phyloP scores from a whole-genome alignment of 2,329 filamentous ascomycete species.

The Penicillium rolfsii region DNA sequence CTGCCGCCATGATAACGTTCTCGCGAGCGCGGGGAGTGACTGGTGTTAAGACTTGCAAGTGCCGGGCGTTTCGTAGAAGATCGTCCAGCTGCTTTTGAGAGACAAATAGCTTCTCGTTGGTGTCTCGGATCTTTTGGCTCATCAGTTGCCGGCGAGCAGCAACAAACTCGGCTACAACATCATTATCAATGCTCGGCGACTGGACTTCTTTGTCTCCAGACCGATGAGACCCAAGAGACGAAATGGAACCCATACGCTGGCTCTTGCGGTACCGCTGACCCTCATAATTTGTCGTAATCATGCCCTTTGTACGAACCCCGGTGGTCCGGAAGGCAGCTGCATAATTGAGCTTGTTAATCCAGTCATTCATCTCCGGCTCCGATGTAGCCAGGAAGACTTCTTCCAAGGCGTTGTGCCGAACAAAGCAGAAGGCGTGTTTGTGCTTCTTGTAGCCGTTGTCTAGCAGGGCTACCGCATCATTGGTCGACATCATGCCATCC shows the following conservation, averaged over 20 bases:
- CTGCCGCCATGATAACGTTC: slow-evolving; percentile 80
- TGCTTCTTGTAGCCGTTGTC: slow-evolving; percentile 88
- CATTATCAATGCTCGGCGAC: slow-evolving; percentile 70
- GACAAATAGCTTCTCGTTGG: slow-evolving; percentile 74
- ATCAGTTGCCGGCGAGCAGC: slow-evolving; percentile 81
- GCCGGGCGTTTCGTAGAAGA: slow-evolving; percentile 84
- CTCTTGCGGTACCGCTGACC: slow-evolving; percentile 68
- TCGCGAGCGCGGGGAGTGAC: slow-evolving; percentile 90
- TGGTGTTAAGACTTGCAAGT: slow-evolving; percentile 84
- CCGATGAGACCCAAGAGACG: slow-evolving; percentile 63
- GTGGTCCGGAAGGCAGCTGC: slow-evolving; percentile 91
- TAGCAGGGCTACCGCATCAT: slow-evolving; percentile 84
- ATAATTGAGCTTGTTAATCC: slow-evolving; percentile 95
- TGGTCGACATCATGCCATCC: slow-evolving; percentile 89
- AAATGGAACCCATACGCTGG: slow-evolving; percentile 63
- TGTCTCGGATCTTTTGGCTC: slow-evolving; percentile 78
- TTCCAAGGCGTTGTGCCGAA: slow-evolving; percentile 82
- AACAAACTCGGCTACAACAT: slow-evolving; percentile 85
- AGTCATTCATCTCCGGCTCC: slow-evolving; percentile 92
- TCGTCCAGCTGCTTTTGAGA: slow-evolving; percentile 78
- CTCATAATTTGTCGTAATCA: slow-evolving; percentile 82
- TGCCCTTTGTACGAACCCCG: slow-evolving; percentile 85
- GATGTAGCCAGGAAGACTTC: slow-evolving; percentile 89
- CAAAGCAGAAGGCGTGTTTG: slow-evolving; percentile 91
- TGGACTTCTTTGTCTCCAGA: slow-evolving; percentile 71